Base-by-base conservation (phyloP, 305 asterid genomes). In the Rubia occidens region DNA sequence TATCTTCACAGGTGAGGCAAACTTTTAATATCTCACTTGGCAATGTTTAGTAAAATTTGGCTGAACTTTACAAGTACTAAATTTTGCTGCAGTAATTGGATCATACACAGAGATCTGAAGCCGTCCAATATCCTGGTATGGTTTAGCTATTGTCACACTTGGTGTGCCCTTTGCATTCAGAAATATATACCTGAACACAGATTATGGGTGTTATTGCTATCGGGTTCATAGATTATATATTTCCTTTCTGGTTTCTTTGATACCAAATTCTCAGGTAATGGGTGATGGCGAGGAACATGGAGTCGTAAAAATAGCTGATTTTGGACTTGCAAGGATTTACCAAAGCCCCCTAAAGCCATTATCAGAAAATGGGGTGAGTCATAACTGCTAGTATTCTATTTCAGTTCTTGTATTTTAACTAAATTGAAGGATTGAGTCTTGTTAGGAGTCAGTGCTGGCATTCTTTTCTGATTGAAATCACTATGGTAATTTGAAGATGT, bases 261-360 rank as follows among this genome's bases (percentile, higher is more conserved):
- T 66, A 60, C 65, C 53, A 64, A 66, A 59, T 70, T 7, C 66
- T 65, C 42, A 94, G 99, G 99, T 94, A 74, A 94, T 94, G 99
- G 99, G 99, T 32, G 99, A 91, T 44, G 99, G 91, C 45, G 97
- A 94, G 68, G 99, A 94, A 72, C 99, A 90, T 43, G 99, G 99
- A 76, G 85, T 94, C 18, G 85, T 94, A 61, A 94, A 94, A 82
- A 86, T 94, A 74, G 97, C 96, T 77, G 99, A 94, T 82, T 94
- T 94, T 73, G 99, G 97, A 72, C 99, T 94, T 72, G 99, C 99
- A 35, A 85, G 97, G 86, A 85, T 94, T 73, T 94, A 89, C 73
- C 97, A 89, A 78, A 96, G 96, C 79, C 97, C 99, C 62, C 71
- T 94, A 47, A 91, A 86, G 82, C 86, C 96, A 73, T 84, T 94